Conservation (phyloP, 176 grass and related monocot species). For the Secale cereale region DNA sequence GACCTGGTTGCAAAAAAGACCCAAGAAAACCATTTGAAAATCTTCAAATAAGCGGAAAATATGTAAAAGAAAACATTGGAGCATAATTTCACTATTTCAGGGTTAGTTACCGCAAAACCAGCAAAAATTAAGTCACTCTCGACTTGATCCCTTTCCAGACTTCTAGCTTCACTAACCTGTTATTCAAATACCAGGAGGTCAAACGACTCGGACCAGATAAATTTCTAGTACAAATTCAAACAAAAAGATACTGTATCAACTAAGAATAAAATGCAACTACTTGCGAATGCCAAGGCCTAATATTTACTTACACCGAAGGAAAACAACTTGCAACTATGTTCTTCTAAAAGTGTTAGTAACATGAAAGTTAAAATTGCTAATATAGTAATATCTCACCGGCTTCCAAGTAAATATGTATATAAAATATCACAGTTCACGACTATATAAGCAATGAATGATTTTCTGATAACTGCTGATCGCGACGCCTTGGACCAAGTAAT, state of each 20-base stretch:
- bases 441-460: not conserved
- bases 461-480: not conserved
- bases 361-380: not conserved
- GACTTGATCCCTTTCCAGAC: constrained; percentile 82
- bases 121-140: constrained; percentile 83
- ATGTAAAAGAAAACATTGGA: not conserved
- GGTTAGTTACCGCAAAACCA: constrained; percentile 84
- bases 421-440: not conserved
- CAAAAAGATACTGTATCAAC: not conserved
- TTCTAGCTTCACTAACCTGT: constrained; percentile 98
- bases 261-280: constrained; percentile 12
- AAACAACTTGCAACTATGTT: not conserved
- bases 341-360: not conserved
- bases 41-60: not conserved
- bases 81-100: not conserved
- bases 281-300: not conserved
- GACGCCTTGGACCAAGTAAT: not conserved
- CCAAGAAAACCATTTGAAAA: not conserved
- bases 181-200: constrained; percentile 26
- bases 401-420: not conserved
- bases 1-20: constrained; percentile 54
- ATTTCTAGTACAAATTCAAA: constrained; percentile 7
- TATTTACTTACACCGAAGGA: not conserved
- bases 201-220: constrained; percentile 8
- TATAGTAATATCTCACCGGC: not conserved